phyloP scores from a whole-genome alignment of 192 early-diverging fungal genomes.

The Linnemannia elongata region DNA sequence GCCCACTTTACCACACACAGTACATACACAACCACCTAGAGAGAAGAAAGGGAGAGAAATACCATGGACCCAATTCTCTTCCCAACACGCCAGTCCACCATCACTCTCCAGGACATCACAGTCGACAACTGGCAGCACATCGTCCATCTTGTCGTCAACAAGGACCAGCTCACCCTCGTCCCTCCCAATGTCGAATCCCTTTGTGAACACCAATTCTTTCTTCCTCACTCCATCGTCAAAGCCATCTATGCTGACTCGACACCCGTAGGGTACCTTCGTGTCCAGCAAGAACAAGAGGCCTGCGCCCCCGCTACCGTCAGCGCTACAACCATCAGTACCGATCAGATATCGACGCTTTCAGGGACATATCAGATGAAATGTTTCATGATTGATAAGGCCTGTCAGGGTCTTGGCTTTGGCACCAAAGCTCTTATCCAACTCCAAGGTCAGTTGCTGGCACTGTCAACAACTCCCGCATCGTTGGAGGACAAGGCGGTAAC shows the following conservation, averaged over 20 bases:
- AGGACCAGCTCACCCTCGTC: conserved; percentile 27
- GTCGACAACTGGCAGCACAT: conserved; percentile 26
- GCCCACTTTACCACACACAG: neutral
- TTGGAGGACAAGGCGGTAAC: neutral
- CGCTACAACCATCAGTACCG: too few relatives aligned
- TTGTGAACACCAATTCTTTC: conserved; percentile 46
- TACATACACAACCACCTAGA: neutral
- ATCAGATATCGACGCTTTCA: too few relatives aligned
- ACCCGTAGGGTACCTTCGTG: conserved; percentile 39
- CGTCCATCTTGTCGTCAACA: conserved; percentile 33
- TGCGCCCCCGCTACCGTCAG: too few relatives aligned
- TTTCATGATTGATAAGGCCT: conserved; percentile 42
- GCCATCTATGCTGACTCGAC: conserved; percentile 38
- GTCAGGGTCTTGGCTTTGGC: conserved; percentile 48
- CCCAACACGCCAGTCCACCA: conserved; percentile 28
- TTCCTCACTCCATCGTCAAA: conserved; percentile 16
- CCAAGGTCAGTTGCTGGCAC: conserved; percentile 4
- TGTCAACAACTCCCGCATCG: neutral
- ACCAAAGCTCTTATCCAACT: conserved; percentile 25
- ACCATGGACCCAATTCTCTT: conserved; percentile 27
- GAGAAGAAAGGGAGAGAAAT: neutral
- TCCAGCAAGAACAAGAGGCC: neutral
- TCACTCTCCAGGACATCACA: conserved; percentile 38
- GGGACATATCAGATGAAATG: neutral
- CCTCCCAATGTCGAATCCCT: conserved; percentile 38